phyloP scores from a whole-genome alignment of 140 eudicot genomes.

The Anethum foeniculum region DNA sequence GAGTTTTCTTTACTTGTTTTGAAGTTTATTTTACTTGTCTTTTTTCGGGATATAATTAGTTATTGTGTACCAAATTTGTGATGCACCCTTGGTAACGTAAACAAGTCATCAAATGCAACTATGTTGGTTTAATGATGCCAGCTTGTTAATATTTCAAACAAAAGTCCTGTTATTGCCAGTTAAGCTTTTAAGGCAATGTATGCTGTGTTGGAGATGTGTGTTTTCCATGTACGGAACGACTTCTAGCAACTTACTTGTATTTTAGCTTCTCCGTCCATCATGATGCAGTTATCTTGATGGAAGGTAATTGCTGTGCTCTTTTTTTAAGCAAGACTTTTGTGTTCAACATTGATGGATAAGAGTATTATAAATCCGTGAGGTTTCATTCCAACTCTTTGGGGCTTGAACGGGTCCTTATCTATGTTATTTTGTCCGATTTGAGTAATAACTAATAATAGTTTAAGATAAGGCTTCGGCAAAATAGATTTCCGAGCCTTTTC shows the following conservation, averaged over 20 bases:
- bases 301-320: background rate
- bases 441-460: background rate
- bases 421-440: background rate
- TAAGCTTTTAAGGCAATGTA: background rate
- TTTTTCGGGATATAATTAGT: background rate
- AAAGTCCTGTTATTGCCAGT: background rate
- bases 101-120: background rate
- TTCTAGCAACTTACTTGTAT: background rate
- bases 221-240: background rate
- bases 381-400: background rate
- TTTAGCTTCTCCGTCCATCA: background rate
- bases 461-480: background rate
- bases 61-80: background rate
- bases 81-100: background rate
- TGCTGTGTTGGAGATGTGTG: background rate
- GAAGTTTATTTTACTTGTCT: background rate
- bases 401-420: background rate
- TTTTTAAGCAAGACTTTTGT: background rate
- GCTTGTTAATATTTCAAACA: background rate
- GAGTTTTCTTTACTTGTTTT: background rate
- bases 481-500: background rate
- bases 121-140: background rate
- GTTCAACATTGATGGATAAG: too few relatives aligned
- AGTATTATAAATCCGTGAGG: too few relatives aligned
- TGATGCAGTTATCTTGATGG: background rate